A percentile compares a stretch with the other conserved stretches of the same genome.
Evolutionary conservation across 2,329 filamentous ascomycete species (phyloP).

Genomic region (Zymoseptoria pseudotritici): DNA sequence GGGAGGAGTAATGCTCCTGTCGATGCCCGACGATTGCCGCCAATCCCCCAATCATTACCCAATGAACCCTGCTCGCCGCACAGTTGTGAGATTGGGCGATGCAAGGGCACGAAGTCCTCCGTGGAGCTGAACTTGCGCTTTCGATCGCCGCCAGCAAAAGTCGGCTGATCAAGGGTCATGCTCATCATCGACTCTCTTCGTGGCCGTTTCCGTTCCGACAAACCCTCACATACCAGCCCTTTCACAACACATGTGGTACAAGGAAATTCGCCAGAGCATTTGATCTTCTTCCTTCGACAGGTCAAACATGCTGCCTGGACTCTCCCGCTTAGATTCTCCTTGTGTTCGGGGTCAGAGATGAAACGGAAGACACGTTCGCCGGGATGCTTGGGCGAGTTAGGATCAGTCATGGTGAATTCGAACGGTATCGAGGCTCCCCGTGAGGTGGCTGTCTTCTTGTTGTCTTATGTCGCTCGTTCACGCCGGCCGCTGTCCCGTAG

Average conservation of each 20-base stretch:
- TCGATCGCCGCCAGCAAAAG: slow-evolving; percentile 6
- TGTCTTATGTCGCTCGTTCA: not conserved
- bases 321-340: slow-evolving; percentile 22
- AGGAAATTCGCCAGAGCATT: slow-evolving; percentile 19
- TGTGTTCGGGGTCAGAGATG: slow-evolving; percentile 23
- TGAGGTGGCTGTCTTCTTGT: not conserved
- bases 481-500: too few species aligned
- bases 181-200: slow-evolving; percentile 6
- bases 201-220: slow-evolving; percentile 18
- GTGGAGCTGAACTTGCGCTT: slow-evolving; percentile 1
- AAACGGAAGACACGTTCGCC: slow-evolving; percentile 15
- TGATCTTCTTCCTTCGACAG: slow-evolving; percentile 23
- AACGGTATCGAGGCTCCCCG: not conserved
- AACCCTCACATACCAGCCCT: slow-evolving; percentile 19
- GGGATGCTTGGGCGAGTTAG: slow-evolving; percentile 4
- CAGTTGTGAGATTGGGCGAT: not conserved
- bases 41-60: not conserved
- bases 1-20: not conserved
- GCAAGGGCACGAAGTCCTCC: not conserved
- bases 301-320: slow-evolving; percentile 23
- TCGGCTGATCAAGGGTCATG: not conserved
- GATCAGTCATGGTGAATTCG: slow-evolving; percentile 5
- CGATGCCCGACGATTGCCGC: not conserved
- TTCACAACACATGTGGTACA: slow-evolving; percentile 21
- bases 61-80: not conserved